Evolutionary conservation across 495 filamentous ascomycete species (phyloP), one percentile per base, ranked within the genome.

Genomic region (Neurospora tetraspora): DNA sequence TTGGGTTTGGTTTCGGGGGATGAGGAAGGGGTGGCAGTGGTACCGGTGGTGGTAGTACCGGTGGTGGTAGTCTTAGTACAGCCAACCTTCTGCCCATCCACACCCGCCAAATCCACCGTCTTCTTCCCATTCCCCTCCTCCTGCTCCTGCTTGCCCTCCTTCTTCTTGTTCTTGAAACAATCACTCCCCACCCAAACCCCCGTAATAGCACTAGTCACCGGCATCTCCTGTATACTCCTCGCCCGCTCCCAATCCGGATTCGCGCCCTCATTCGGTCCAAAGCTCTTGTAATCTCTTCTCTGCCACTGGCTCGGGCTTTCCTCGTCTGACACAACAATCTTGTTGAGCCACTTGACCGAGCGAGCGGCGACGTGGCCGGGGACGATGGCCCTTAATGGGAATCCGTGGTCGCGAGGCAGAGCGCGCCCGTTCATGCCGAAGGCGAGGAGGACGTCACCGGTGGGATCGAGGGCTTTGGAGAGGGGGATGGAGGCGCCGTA

Each of bases 311-410:
- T 87, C 2, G 76, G 77, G 37, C 84, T 88, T 72, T 91, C 89
- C 72, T 88, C 84, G 69, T 87, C 84, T 38, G 85, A 82, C 3
- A 91, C 79, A 5, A 84, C 86, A 70, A 92, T 89, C 27, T 83
- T 84, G 76, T 84, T 86, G 0, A 91, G 83, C 89, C 89, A 92
- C 74, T 92, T 92, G 16, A 92, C 90, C 68, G 84, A 88, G 39
- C 89, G 83, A 14, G 87, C 89, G 5, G 87, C 90, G 5, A 86
- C 87, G 42, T 87, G 83, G 5, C 90, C 90, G 7, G 90, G 90
- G 0, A 90, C 85, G 18, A 91, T 81, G 0, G 87, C 85, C 5
- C 89, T 84, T 18, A 91, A 78, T 0, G 89, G 89, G 71, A 83
- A 87, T 11, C 90, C 90, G 74, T 91, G 89, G 43, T 88, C 87